Base-by-base conservation (phyloP, 2,329 filamentous ascomycete genomes). In the Talaromyces funiculosus region DNA sequence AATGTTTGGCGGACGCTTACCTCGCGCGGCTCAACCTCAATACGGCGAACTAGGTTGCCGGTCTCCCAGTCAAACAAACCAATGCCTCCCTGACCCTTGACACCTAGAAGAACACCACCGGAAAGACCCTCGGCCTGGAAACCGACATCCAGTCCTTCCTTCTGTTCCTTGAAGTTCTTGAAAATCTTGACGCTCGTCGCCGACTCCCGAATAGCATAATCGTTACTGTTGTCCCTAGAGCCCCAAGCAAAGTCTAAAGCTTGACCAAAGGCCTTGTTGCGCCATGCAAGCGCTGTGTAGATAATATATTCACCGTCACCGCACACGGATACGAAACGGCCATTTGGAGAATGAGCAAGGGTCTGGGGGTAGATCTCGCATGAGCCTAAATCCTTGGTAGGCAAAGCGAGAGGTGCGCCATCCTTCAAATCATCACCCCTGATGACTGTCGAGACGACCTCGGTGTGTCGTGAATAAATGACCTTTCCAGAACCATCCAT, bases 251-350 rank as follows among this genome's bases (percentile, higher is more conserved):
- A 99, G 77, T 99, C 94, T 57, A 97, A 80, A 6, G 93, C 94
- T 42, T 90, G 92, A 22, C 94, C 94, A 70, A 99, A 99, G 3
- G 92, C 92, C 80, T 97, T 97, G 78, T 99, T 97, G 73, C 94
- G 87, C 84, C 95, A 96, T 3, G 93, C 93, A 61, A 97, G 83
- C 60, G 94, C 92, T 29, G 94, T 97, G 80, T 97, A 97, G 70
- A 97, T 96, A 74, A 97, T 97, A 78, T 97, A 99, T 77, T 99
- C 94, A 64, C 94, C 94, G 73, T 99, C 94, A 66, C 94, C 94
- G 66, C 93, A 97, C 2, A 92, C 88, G 18, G 89, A 89, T 53
- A 94, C 90, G 67, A 94, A 94, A 63, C 92, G 86, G 56, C 92
- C 92, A 68, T 99, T 99, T 37, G 94, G 90, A n/a, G 92, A 97